phyloP scores from a whole-genome alignment of 768 basidiomycete species.

The Termitomyces sp. region DNA sequence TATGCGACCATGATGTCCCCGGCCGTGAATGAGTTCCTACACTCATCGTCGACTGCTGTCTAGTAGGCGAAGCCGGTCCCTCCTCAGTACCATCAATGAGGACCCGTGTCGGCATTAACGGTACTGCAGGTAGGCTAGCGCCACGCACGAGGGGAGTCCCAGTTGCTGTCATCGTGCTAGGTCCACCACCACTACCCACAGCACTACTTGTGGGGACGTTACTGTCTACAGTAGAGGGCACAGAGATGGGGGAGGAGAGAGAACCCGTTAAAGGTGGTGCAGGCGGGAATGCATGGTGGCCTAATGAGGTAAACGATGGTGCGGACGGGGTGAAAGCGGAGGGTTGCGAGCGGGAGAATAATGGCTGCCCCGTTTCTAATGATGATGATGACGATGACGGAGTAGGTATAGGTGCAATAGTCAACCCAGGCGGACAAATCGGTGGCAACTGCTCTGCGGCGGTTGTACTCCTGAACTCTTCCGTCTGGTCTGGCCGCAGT shows the following conservation, averaged over 20 bases:
- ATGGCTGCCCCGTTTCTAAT: not conserved
- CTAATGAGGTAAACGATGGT: constrained; percentile 13
- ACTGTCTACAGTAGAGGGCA: constrained; percentile 10
- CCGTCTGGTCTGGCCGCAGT: constrained; percentile 30
- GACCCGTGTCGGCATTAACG: not conserved
- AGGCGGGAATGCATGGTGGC: not conserved
- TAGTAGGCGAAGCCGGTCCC: not conserved
- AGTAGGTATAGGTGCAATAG: constrained; percentile 4
- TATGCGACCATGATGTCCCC: not conserved
- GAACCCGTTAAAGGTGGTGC: constrained; percentile 6
- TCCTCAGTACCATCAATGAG: not conserved
- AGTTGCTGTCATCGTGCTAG: not conserved
- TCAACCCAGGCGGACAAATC: constrained; percentile 7
- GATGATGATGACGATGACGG: constrained; percentile 4
- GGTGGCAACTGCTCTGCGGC: not conserved
- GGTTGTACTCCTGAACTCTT: constrained; percentile 2
- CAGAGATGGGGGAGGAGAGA: not conserved
- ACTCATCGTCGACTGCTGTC: not conserved
- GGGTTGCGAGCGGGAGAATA: not conserved
- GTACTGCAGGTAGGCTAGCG: not conserved
- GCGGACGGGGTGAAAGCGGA: not conserved
- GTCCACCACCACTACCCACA: not conserved
- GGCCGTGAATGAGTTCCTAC: not conserved
- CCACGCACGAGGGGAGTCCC: not conserved
- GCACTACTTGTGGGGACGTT: not conserved